Evolutionary conservation across 116 monocot species (phyloP), one percentile per base, ranked within the genome.

Genomic region (Posidonia oceanica): DNA sequence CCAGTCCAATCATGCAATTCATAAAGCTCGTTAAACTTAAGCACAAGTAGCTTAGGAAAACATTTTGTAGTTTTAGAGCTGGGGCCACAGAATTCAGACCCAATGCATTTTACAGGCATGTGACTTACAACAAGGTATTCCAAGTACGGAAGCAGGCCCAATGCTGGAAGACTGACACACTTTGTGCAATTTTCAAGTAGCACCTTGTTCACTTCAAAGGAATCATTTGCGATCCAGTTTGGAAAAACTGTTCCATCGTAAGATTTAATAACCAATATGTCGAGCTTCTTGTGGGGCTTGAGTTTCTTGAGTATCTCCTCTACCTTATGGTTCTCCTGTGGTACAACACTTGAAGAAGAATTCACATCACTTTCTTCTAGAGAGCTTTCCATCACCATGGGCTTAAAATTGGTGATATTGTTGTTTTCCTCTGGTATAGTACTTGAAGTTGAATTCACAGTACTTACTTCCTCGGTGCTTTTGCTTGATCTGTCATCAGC

Each of bases 11-110:
- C 65, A 41, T 75, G 17, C 52, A 75, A 20, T 14, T 56, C 62
- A 13, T 8, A 17, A 75, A 78, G 71, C 20, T 56, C 71, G 36
- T 75, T 68, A 15, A 82, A 63, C 66, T 38, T 39, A 36, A 82
- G 75, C 61, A 69, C 78, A 63, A 72, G 42, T 17, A 78, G 17
- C 0, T 61, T 58, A 14, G 38, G 82, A 59, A 82, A 82, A 39
- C n/a, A 18, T 11, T 5, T 3, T 20, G 4, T 4, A 13, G 20
- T 39, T n/a, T 0, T 37, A n/a, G 67, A 67, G 39, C 78, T 75
- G 55, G 68, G 72, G 56, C 16, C 0, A 11, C 75, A 48, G 39
- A 82, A 69, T 72, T 62, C 10, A 78, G 18, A 13, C 14, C 37
- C 39, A 40, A 15, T 15, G 75, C 40, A 7, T 51, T 51, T 20